Conservation (phyloP, 1,139 yeast genomes). For the Sporopachydermia cereana region DNA sequence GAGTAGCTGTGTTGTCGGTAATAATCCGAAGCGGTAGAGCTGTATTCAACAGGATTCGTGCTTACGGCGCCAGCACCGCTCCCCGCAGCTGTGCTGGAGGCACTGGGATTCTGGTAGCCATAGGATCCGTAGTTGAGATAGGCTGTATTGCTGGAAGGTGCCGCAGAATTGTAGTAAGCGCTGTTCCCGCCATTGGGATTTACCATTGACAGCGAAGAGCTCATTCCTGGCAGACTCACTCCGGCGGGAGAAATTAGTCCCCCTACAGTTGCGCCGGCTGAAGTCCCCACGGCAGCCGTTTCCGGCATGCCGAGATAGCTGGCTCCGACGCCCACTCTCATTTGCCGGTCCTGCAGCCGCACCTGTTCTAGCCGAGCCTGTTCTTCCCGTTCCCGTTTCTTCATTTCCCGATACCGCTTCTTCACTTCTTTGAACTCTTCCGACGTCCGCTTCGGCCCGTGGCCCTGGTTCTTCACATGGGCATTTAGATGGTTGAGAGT, state of each 20-base stretch:
- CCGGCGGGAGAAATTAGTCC: slow-evolving; percentile 3
- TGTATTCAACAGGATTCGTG: neutral
- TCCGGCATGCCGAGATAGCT: slow-evolving; percentile 2
- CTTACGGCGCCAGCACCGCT: neutral
- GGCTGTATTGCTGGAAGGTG: neutral
- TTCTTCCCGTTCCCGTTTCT: slow-evolving; percentile 18
- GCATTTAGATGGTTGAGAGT: slow-evolving; percentile 69
- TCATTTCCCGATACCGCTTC: slow-evolving; percentile 16
- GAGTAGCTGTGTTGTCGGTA: slow-evolving; percentile 1
- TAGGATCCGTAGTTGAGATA: slow-evolving; percentile 2
- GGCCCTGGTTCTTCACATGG: slow-evolving; percentile 60
- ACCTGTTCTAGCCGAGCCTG: slow-evolving; percentile 10
- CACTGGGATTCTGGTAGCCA: slow-evolving; percentile 2
- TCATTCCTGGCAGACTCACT: neutral
- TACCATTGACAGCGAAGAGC: slow-evolving; percentile 2
- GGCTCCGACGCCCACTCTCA: slow-evolving; percentile 2
- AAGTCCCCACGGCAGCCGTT: neutral
- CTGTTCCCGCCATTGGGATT: neutral
- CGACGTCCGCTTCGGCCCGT: slow-evolving; percentile 58
- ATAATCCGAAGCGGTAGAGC: neutral
- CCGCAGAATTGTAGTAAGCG: slow-evolving; percentile 1
- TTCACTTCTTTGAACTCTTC: slow-evolving; percentile 50
- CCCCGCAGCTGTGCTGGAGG: neutral
- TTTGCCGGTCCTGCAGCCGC: slow-evolving; percentile 3
- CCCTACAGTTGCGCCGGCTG: neutral